phyloP scores from a whole-genome alignment of 768 basidiomycete species.

The Postia placenta region DNA sequence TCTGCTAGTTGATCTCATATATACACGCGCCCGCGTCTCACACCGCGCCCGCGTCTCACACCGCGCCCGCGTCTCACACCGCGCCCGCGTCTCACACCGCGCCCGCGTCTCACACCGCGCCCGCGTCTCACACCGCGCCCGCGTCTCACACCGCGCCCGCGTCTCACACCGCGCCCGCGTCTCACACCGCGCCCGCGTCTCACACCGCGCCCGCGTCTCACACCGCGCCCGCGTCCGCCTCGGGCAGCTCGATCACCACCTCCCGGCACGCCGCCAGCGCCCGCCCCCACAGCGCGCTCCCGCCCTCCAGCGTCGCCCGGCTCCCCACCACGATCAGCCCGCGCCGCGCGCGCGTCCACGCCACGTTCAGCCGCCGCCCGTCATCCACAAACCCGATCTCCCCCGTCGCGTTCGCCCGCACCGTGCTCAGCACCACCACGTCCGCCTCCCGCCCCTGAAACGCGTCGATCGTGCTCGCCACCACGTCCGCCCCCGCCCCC shows the following conservation, averaged over 20 bases:
- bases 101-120: too few relatives aligned
- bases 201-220: too few relatives aligned
- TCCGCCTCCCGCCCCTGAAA: slow-evolving; percentile 70
- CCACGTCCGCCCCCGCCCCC: slow-evolving; percentile 23
- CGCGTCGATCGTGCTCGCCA: slow-evolving; percentile 49
- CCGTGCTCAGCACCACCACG: slow-evolving; percentile 58
- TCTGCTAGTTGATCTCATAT: too few relatives aligned
- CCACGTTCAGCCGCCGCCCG: slow-evolving; percentile 55
- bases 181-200: too few relatives aligned
- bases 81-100: too few relatives aligned
- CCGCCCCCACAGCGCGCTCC: slow-evolving; percentile 44
- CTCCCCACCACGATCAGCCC: slow-evolving; percentile 61
- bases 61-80: too few relatives aligned
- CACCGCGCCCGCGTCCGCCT: too few relatives aligned
- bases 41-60: too few relatives aligned
- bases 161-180: too few relatives aligned
- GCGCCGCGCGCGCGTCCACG: slow-evolving; percentile 60
- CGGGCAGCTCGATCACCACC: slow-evolving; percentile 17
- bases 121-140: too few relatives aligned
- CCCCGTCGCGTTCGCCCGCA: slow-evolving; percentile 50
- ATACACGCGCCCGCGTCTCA: too few relatives aligned
- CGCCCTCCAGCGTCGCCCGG: slow-evolving; percentile 38
- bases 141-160: too few relatives aligned
- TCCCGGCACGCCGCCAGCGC: slow-evolving; percentile 33
- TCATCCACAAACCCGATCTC: slow-evolving; percentile 68